Evolutionary conservation across 495 filamentous ascomycete genomes (phyloP), one percentile per base, ranked within the genome.

Genomic region (Monascus purpureus): DNA sequence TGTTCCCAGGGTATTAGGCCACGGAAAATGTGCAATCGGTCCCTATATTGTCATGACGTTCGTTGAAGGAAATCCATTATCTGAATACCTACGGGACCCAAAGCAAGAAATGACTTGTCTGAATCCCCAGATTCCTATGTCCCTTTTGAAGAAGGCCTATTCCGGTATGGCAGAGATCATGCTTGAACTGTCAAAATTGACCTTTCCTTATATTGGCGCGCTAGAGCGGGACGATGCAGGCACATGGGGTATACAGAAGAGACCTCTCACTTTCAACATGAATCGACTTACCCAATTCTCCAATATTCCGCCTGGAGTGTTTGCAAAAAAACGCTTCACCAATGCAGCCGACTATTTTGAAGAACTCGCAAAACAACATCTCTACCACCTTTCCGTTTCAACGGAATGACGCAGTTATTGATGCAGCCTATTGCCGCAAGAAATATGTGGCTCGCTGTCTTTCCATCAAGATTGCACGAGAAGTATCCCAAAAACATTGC

Each of bases 11-110:
- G 41, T 64, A 8, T 48, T 57, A 5, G 46, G 52, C n/a, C 39
- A 20, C 16, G 49, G 45, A 1, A 49, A 42, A 6, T 43, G 43
- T 16, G 40, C 43, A 2, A 26, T 61, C 22, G 58, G 64, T 3
- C 60, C 60, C 1, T 68, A 63, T 39, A 61, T 67, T 30, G 61
- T 70, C 27, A 63, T 65, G 48, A 42, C 51, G 12, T 59, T 57
- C 34, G 31, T 67, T 27, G 45, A 58, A 26, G 49, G 61, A 31
- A 29, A 36, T 3, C 28, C 31, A 17, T 33, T 52, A 17, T 32
- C 23, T 8, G 16, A 28, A 22, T 43, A 37, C 22, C 45, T 49
- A 8, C 40, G 28, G 29, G 47, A 54, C 33, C 34, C 37, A 20
- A 33, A 34, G 17, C 29, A 31, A 22, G 31, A 38, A 17, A 17